phyloP scores from a whole-genome alignment of 192 early-diverging fungal species.

The Coemansia sp. region DNA sequence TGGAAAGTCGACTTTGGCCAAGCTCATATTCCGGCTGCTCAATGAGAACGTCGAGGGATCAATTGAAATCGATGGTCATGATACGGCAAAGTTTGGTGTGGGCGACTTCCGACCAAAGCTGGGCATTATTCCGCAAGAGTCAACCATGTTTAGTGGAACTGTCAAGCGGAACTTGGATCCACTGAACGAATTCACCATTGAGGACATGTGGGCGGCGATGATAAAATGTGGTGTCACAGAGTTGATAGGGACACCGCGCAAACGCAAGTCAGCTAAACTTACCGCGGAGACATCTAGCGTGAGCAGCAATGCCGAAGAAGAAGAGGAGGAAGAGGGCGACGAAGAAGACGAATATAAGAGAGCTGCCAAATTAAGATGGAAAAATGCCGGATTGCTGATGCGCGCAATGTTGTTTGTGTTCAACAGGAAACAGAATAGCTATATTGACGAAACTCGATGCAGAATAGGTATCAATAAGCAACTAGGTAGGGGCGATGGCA shows the following conservation, averaged over 20 bases:
- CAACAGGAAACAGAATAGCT: background rate
- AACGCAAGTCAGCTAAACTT: background rate
- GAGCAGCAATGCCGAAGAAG: background rate
- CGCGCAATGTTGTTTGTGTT: background rate
- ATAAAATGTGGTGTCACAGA: slow-evolving; percentile 14
- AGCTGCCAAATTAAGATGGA: background rate
- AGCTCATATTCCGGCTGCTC: slow-evolving; percentile 66
- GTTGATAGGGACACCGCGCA: background rate
- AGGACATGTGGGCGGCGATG: slow-evolving; percentile 66
- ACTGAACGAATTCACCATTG: slow-evolving; percentile 51
- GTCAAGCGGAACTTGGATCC: slow-evolving; percentile 69
- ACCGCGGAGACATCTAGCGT: background rate
- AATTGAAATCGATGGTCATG: slow-evolving; percentile 72
- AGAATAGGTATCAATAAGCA: slow-evolving; percentile 3
- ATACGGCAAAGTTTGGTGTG: slow-evolving; percentile 65
- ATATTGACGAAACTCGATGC: background rate
- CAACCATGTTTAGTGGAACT: slow-evolving; percentile 65
- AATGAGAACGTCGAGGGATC: slow-evolving; percentile 53
- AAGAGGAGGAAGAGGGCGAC: slow-evolving; percentile 26
- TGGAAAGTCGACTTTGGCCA: slow-evolving; percentile 66
- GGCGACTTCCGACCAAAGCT: slow-evolving; percentile 48
- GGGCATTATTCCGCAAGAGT: slow-evolving; percentile 70
- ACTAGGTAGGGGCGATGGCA: slow-evolving; percentile 30
- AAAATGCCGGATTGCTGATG: background rate
- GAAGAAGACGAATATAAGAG: background rate